phyloP scores from a whole-genome alignment of 2,329 filamentous ascomycete species.

The Xenosphaeropsis pyriputrescens region DNA sequence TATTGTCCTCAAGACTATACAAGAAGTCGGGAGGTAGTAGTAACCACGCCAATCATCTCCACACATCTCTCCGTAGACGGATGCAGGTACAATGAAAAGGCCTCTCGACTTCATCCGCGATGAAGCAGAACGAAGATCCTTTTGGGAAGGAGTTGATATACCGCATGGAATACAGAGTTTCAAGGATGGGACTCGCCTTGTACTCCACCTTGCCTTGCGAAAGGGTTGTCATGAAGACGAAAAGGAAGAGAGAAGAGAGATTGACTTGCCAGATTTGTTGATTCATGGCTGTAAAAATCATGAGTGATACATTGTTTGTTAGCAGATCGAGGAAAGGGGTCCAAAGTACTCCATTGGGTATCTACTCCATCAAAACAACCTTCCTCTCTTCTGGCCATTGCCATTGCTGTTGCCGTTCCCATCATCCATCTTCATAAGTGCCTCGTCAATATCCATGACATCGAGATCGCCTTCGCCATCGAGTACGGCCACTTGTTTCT shows the following conservation, averaged over 20 bases:
- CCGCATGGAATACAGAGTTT: constrained; percentile 64
- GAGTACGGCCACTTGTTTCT: constrained; percentile 6
- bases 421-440: constrained; percentile 37
- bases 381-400: neutral
- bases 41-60: too few relatives aligned
- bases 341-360: too few relatives aligned
- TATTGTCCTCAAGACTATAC: too few relatives aligned
- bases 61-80: too few relatives aligned
- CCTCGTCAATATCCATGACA: constrained; percentile 50
- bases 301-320: neutral
- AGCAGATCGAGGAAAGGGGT: too few relatives aligned
- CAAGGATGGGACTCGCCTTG: constrained; percentile 64
- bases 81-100: too few relatives aligned
- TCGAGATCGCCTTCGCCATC: constrained; percentile 26
- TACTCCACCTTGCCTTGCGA: constrained; percentile 64
- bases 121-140: too few relatives aligned
- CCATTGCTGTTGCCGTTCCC: constrained; percentile 7
- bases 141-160: constrained; percentile 25
- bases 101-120: too few relatives aligned
- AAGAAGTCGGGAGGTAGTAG: too few relatives aligned
- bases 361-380: too few relatives aligned
- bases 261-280: constrained; percentile 1
- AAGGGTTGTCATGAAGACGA: constrained; percentile 10
- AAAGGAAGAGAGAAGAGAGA: constrained; percentile 1
- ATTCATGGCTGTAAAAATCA: constrained; percentile 6